Evolutionary conservation across 352 stramenopile genomes (phyloP), one percentile per base, ranked within the genome.

Genomic region (Aphanomyces cochlioides): DNA sequence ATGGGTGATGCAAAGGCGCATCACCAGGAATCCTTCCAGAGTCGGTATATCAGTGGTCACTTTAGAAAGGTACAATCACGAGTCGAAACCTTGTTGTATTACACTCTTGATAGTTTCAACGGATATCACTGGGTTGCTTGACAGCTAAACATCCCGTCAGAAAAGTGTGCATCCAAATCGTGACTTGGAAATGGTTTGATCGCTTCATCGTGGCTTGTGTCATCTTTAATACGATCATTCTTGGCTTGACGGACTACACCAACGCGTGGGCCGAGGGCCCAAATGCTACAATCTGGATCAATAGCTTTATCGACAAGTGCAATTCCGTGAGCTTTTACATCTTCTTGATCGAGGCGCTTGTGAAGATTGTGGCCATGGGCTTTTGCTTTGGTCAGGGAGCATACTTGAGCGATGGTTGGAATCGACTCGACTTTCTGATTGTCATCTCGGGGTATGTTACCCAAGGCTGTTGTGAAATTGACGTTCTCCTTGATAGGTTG

Each of bases 321-420:
- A 80, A 85, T 48, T 38, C 66, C 0, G 53, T 85, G 1, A 82
- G 82, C 58, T 78, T 79, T 56, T 83, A 72, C 68, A 78, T 87
- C 34, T 97, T 97, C 72, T 76, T 88, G 8, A 73, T 83, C 3
- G 90, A 97, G 66, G 88, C 78, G 45, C 72, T 58, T 1, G 40
- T 97, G 3, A 97, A 97, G 73, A 84, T 96, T 38, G 77, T 93
- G 37, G 85, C 82, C 7, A 81, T 92, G 74, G 88, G 88, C 2
- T 88, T 88, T 36, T 41, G 79, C 5, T 72, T 85, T 12, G 84
- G 83, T 7, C 63, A 80, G 15, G 82, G 82, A 4, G 73, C 74
- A 8, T 96, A 94, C 59, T 60, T 93, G 17, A 75, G 78, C 43
- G 86, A 89, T 66, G 74, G 79, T 43, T 96, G 88, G 87, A 96